Conservation (phyloP, 257 asterid species). For the Jacaranda copaia region DNA sequence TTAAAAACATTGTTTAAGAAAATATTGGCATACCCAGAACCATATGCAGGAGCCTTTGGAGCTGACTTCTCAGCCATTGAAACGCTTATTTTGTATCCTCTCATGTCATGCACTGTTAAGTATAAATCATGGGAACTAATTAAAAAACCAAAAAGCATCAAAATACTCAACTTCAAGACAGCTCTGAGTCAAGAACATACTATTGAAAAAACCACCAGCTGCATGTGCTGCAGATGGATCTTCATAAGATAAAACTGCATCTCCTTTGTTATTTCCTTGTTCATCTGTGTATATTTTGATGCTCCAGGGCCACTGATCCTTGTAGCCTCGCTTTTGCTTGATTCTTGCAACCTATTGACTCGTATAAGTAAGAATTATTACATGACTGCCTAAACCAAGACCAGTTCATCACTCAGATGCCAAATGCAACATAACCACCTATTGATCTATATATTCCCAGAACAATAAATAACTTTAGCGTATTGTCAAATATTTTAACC, state of each 20-base stretch:
- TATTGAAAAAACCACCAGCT: constrained; percentile 94
- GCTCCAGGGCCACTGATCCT: constrained; percentile 99
- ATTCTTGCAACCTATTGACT: constrained; percentile 86
- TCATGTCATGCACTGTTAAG: constrained; percentile 72
- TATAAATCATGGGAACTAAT: constrained; percentile 3
- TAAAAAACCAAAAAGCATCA: not conserved
- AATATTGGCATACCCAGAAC: constrained; percentile 68
- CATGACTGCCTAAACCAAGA: constrained; percentile 1
- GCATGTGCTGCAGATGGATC: constrained; percentile 99
- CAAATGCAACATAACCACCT: constrained; percentile 16
- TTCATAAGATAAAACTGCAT: constrained; percentile 94
- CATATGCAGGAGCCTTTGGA: constrained; percentile 81
- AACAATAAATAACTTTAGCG: not conserved
- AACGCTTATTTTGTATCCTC: constrained; percentile 86
- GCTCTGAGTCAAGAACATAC: constrained; percentile 50
- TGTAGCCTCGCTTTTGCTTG: constrained; percentile 97
- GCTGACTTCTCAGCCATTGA: constrained; percentile 98
- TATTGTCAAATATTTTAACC: not conserved
- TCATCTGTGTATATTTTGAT: constrained; percentile 94
- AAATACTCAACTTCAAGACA: constrained; percentile 14
- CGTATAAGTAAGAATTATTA: constrained; percentile 1
- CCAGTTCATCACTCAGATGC: not conserved
- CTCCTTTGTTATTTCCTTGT: constrained; percentile 96
- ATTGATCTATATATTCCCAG: constrained; percentile 2
- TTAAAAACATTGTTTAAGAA: not conserved